Base-by-base conservation (phyloP, 2,329 filamentous ascomycete genomes). In the Dactylellina cionopaga region DNA sequence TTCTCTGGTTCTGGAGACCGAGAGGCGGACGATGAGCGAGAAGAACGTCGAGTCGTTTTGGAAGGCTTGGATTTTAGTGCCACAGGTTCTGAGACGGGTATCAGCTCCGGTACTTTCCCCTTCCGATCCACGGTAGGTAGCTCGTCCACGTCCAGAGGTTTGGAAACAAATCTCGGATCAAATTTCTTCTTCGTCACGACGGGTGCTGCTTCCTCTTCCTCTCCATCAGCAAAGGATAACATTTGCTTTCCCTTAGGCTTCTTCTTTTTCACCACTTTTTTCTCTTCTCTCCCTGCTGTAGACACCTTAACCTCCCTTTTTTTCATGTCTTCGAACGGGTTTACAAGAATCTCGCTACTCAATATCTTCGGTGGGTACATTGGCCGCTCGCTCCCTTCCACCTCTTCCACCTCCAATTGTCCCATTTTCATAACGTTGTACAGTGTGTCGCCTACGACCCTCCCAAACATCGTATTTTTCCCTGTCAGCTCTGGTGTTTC, bases 361-460 rank as follows among this genome's bases (percentile, higher is more conserved):
- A 87, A 88, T 68, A 99, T 89, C 80, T 89, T 92, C 33, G 92
- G 87, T 0, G 94, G 90, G 80, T 96, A 99, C 51, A 96, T 81
- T 1, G 94, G 94, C 73, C 92, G 85, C 75, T 98, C 94, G 5
- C 87, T 89, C 13, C 88, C 89, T 60, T 92, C 89, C n/a, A 82
- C 83, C 19, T 74, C 74, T 24, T 89, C 87, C 15, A 96, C 83
- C 78, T 98, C 95, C 0, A 87, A 87, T 79, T 98, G 93, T 17
- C 90, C 92, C 84, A 98, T 96, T 81, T 93, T 96, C 78, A 93
- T 89, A 78, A 99, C 80, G 80, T 97, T 98, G 82, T 96, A 99
- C 62, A 99, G 95, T 13, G 94, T 97, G 75, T 98, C 92, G 25
- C 94, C 95, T 33, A 91, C 92, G 44, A 99, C 86, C 64, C 95